phyloP scores from a whole-genome alignment of 1,139 yeast genomes.

The Keqinozyma sinolaborantium region DNA sequence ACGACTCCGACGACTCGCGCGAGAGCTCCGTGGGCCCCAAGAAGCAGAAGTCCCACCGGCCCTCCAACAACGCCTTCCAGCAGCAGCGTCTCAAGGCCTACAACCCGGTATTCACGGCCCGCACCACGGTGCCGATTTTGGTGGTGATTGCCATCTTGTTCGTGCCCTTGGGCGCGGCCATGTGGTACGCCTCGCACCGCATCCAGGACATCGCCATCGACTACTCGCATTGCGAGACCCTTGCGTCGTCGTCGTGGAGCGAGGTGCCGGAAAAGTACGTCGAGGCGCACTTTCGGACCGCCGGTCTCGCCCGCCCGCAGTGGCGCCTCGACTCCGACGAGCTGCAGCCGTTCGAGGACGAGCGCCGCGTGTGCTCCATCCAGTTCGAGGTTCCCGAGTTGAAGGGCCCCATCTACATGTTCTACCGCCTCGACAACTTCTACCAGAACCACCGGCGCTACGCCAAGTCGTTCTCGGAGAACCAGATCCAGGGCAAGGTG shows the following conservation, averaged over 20 bases:
- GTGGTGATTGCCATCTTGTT: slow-evolving; percentile 74
- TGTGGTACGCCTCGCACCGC: slow-evolving; percentile 74
- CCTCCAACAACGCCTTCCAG: slow-evolving; percentile 60
- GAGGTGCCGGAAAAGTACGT: slow-evolving; percentile 63
- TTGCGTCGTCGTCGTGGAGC: slow-evolving; percentile 53
- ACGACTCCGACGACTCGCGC: slow-evolving; percentile 8
- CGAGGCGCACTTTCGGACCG: slow-evolving; percentile 47
- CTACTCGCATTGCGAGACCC: slow-evolving; percentile 67
- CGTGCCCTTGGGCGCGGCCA: slow-evolving; percentile 88
- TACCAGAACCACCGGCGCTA: slow-evolving; percentile 92
- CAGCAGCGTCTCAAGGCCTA: slow-evolving; percentile 47
- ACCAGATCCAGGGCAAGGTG: slow-evolving; percentile 76
- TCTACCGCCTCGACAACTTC: slow-evolving; percentile 79
- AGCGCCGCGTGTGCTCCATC: slow-evolving; percentile 64
- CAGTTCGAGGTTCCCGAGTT: slow-evolving; percentile 80
- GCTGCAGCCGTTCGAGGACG: slow-evolving; percentile 50
- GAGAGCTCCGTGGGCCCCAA: slow-evolving; percentile 13
- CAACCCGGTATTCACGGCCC: slow-evolving; percentile 85
- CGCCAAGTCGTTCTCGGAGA: slow-evolving; percentile 87
- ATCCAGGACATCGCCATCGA: slow-evolving; percentile 81
- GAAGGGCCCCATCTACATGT: slow-evolving; percentile 73
- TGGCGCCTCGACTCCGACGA: slow-evolving; percentile 64
- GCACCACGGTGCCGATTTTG: slow-evolving; percentile 80
- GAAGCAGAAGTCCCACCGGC: slow-evolving; percentile 46
- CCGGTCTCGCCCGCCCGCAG: slow-evolving; percentile 11